Percentiles rank a stretch among this genome's conserved stretches.
Evolutionary conservation across 2,329 filamentous ascomycete species (phyloP).

Genomic region (Sordariomycetes sp.): DNA sequence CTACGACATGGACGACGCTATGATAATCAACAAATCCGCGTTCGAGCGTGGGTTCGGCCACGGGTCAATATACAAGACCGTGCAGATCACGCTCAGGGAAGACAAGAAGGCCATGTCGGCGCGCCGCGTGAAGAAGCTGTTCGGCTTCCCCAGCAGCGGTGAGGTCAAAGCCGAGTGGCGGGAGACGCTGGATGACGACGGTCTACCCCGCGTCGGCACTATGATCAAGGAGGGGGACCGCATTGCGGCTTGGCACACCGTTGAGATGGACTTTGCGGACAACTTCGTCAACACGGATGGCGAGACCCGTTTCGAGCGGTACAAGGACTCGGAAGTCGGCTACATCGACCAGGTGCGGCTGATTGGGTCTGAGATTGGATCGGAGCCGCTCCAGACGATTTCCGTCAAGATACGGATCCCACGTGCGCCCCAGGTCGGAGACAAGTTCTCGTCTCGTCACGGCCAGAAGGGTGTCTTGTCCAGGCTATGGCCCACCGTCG

Average conservation of each 20-base stretch:
- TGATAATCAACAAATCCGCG: conserved; percentile 97
- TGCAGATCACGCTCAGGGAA: conserved; percentile 79
- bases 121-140: conserved; percentile 68
- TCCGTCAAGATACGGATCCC: conserved; percentile 91
- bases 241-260: conserved; percentile 82
- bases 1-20: conserved; percentile 99
- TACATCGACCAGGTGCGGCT: conserved; percentile 91
- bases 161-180: conserved; percentile 61
- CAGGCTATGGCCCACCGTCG: conserved; percentile 85
- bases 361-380: conserved; percentile 74
- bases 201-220: conserved; percentile 70
- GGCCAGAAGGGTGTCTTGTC: conserved; percentile 96
- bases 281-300: conserved; percentile 79
- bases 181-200: conserved; percentile 73
- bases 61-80: conserved; percentile 96
- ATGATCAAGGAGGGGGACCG: conserved; percentile 72
- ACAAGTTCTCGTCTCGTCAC: conserved; percentile 98
- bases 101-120: conserved; percentile 57
- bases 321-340: conserved; percentile 82
- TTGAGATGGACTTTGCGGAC: conserved; percentile 68
- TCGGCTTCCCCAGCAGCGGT: conserved; percentile 78
- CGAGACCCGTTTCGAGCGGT: conserved; percentile 78
- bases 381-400: conserved; percentile 75
- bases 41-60: conserved; percentile 94
- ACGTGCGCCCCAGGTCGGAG: conserved; percentile 83